Base-by-base conservation (phyloP, 1,139 yeast genomes). In the Arxiozyma slooffiae region DNA sequence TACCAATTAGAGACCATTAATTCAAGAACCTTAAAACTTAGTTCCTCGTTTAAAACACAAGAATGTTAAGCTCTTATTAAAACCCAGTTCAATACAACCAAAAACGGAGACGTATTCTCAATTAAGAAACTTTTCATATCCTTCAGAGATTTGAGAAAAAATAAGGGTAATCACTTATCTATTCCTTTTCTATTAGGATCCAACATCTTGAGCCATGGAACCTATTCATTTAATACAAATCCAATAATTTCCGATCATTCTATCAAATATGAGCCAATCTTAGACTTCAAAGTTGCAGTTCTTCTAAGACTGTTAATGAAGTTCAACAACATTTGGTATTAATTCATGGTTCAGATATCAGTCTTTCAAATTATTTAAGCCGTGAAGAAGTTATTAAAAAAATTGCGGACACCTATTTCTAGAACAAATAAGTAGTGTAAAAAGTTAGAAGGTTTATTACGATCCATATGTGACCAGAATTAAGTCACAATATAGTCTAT, bases 371-470 rank as follows among this genome's bases (percentile, higher is more conserved):
- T 21, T 41, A 49, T 17, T 50, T 63, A 38, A 60, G 53, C 51
- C 61, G 59, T 54, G n/a, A n/a, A n/a, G n/a, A n/a, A n/a, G n/a
- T n/a, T 55, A 70, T 76, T 17, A 78, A 80, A 23, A n/a, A 72
- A 75, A 41, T 70, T 88, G 55, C 79, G 80, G 56, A 87, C 95
- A 0, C 74, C 95, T 51, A 85, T 90, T 47, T n/a, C 78, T 68
- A 96, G 89, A 63, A 73, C 90, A 55, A 96, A 90, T 45, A 58
- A 56, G 41, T 60, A 56, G 51, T 62, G 64, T 60, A 44, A 50
- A n/a, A 36, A 37, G 20, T 39, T 50, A n/a, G 51, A 46, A 40
- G 21, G 26, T 11, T 8, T 46, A 22, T 18, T 46, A 14, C 44
- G 41, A 11, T 41, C 38, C 7, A 22, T 40, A 41, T 45, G 18